Base-by-base conservation (phyloP, 306 rosid species). In the Trifolium subterraneum region DNA sequence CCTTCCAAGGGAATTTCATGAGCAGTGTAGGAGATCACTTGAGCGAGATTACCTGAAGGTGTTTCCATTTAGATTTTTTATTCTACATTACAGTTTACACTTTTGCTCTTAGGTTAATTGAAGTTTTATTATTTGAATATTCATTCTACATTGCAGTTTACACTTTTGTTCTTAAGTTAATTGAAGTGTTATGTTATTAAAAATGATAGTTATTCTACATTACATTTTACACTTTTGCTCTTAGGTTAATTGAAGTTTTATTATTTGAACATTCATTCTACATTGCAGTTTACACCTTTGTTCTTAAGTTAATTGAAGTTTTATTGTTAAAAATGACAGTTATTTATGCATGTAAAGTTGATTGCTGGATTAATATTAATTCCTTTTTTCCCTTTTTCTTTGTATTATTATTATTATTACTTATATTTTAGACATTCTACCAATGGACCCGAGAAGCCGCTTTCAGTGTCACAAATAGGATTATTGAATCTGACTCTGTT, bases 1-100 rank as follows among this genome's bases (percentile, higher is more conserved):
- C 70, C 97, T 94, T 90, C 97, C 98, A 3, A 87, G 91, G 86
- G 98, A 94, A 85, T 91, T 91, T 85, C 98, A 94, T 87, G 97
- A 91, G 84, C 93, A 87, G 74, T 94, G 98, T 80, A 85, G 90
- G 83, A 91, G 80, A 79, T 89, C 96, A 59, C 84, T 94, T 70
- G 97, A 90, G 87, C 78, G 52, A 75, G 88, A 88, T 66, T 85
- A 88, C 79, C 71, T 94, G 73, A 91, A 94, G 97, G 98, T 93
- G 79, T 81, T 81, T 78, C 74, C 10, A 16, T 64, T 78, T 79
- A 25, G 15, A 59, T 71, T 83, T 63, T 31, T 36, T 64, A 14
- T 33, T 66, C 35, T 52, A 74, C 35, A 14, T 52, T 52, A 31
- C 41, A 60, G 11, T 14, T 60, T 29, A 10, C 4, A 8, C 18